Conservation (phyloP, 306 rosid species). For the Phaseolus lunatus region DNA sequence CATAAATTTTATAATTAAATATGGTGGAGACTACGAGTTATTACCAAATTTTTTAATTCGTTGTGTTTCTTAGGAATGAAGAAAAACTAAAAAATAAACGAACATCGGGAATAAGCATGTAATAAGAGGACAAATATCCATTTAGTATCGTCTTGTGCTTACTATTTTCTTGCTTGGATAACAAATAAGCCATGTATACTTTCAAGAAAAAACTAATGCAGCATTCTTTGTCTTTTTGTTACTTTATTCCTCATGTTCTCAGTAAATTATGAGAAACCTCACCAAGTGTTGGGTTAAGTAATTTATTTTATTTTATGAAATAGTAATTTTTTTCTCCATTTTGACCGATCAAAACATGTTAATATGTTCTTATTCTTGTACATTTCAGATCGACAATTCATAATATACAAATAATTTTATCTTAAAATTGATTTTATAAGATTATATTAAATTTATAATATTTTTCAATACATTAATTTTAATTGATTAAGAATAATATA, state of each 20-base stretch:
- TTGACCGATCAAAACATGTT: too few relatives aligned
- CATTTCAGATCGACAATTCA: too few relatives aligned
- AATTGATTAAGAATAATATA: too few relatives aligned
- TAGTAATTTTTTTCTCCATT: too few relatives aligned
- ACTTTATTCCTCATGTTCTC: background rate
- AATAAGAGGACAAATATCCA: background rate
- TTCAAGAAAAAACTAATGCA: background rate
- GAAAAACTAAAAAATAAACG: background rate
- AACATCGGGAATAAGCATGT: background rate
- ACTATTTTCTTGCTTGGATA: background rate
- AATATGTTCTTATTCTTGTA: too few relatives aligned
- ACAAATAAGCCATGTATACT: background rate
- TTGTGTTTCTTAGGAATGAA: background rate
- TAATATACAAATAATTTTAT: too few relatives aligned
- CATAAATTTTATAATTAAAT: background rate
- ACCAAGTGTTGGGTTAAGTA: background rate
- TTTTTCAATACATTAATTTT: too few relatives aligned
- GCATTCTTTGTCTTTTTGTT: background rate
- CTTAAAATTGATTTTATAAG: too few relatives aligned
- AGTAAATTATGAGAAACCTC: background rate
- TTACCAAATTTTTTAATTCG: background rate
- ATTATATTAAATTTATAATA: too few relatives aligned
- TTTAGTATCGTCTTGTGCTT: background rate
- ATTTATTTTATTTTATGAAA: background rate
- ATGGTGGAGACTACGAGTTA: background rate